Base-by-base conservation (phyloP, 2,329 filamentous ascomycete genomes). In the Talaromyces marneffei region DNA sequence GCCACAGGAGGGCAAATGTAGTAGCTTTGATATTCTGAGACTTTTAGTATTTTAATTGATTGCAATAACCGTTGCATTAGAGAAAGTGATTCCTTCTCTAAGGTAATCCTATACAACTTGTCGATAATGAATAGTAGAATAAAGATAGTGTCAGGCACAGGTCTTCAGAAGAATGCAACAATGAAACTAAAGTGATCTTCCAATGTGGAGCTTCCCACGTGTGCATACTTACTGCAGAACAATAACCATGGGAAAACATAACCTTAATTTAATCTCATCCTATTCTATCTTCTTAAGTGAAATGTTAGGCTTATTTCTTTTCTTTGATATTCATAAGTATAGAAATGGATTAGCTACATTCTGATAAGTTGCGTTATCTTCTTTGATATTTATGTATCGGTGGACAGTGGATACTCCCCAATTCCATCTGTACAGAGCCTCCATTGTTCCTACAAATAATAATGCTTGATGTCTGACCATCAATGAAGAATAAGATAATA, bases 241-340 rank as follows among this genome's bases (percentile, higher is more conserved):
- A 42, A 27, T 27, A 53, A 35, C 33, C 37, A 60, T 50, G 57
- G 57, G 25, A 31, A n/a, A 59, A 20, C 4, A 7, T 20, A 56
- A 52, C 52, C 44, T 61, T 61, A 61, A 31, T 56, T 57, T 37
- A 57, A 61, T 42, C 59, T 50, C 53, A 42, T 42, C 42, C 25
- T 18, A 52, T 23, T n/a, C 5, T 46, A 8, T 42, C 35, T 37
- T 37, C 16, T 18, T 14, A 10, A 23, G 20, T 20, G 29, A 5
- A 52, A 20, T 10, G 27, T 7, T 35, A 4, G 29, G 4, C 27
- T 23, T 20, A 8, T 31, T n/a, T n/a, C 9, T 35, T 23, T 10
- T 16, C 25, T 35, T 33, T 52, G 9, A 35, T 10, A 20, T 4
- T 33, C 4, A 18, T 33, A 14, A 2, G 1, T 2, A 20, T 12